Percentiles rank a stretch among this genome's conserved stretches.
phyloP scores from a whole-genome alignment of 352 stramenopile species.

The Globisporangium rhizosaccharum region DNA sequence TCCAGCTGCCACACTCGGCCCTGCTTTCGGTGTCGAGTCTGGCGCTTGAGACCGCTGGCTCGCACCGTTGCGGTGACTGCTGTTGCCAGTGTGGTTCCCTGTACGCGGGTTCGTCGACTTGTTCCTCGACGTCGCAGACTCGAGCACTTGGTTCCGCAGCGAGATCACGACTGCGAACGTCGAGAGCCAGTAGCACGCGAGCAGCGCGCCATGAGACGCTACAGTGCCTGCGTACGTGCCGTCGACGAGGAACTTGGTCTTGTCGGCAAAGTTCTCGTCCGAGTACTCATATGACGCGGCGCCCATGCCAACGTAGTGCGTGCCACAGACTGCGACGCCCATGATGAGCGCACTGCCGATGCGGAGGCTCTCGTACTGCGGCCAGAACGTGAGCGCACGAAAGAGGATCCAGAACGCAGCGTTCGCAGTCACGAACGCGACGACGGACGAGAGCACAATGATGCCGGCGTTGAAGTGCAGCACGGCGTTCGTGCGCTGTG shows the following conservation, averaged over 20 bases:
- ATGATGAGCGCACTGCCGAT: constrained; percentile 53
- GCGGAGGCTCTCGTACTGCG: constrained; percentile 40
- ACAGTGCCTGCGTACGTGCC: constrained; percentile 24
- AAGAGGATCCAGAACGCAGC: constrained; percentile 72
- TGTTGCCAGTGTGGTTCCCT: constrained; percentile 11
- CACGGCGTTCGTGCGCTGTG: constrained; percentile 33
- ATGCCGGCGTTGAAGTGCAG: constrained; percentile 38
- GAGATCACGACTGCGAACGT: constrained; percentile 13
- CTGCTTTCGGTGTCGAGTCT: constrained; percentile 5
- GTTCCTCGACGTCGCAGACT: constrained; percentile 4
- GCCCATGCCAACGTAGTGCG: constrained; percentile 52
- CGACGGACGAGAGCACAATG: constrained; percentile 39
- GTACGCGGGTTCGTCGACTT: constrained; percentile 9
- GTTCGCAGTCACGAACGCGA: constrained; percentile 52
- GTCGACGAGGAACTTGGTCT: constrained; percentile 25
- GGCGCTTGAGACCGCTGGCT: constrained; percentile 7
- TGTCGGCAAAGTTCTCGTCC: constrained; percentile 20
- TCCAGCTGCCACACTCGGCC: background rate
- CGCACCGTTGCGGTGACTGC: background rate
- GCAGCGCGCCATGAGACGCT: constrained; percentile 39
- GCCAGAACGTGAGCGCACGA: constrained; percentile 58
- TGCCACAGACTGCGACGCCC: constrained; percentile 59
- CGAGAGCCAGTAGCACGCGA: constrained; percentile 59
- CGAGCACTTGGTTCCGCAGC: constrained; percentile 8
- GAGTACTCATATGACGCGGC: constrained; percentile 35